Conservation (phyloP, 352 stramenopile genomes). For the Phytopythium montanum region DNA sequence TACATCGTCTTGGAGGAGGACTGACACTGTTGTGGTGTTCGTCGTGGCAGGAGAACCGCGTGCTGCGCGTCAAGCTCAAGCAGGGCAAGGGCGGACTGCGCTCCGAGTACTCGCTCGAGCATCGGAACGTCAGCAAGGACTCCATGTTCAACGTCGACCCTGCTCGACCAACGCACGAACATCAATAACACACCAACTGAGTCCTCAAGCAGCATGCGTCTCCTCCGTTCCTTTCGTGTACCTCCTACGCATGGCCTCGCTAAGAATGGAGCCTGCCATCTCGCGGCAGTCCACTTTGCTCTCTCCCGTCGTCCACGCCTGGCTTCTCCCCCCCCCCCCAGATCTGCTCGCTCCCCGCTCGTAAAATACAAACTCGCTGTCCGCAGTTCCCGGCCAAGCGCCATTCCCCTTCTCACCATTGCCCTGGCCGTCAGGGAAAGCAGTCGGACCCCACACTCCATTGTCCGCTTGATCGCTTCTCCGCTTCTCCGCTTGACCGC, state of each 20-base stretch:
- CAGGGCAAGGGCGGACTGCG: constrained; percentile 38
- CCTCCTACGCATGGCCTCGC: too few relatives aligned
- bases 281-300: too few relatives aligned
- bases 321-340: neutral
- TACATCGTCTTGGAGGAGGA: neutral
- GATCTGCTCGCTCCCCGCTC: neutral
- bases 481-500: too few relatives aligned
- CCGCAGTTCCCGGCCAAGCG: too few relatives aligned
- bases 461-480: too few relatives aligned
- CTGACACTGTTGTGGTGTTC: too few relatives aligned
- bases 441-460: too few relatives aligned
- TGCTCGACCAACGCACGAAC: neutral
- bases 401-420: neutral
- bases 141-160: constrained; percentile 58
- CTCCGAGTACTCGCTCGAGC: constrained; percentile 19
- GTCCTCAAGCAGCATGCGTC: neutral
- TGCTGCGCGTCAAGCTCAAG: constrained; percentile 25
- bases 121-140: constrained; percentile 45
- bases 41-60: constrained; percentile 31
- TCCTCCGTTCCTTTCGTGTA: too few relatives aligned
- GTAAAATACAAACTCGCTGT: constrained; percentile 2
- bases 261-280: too few relatives aligned
- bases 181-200: too few relatives aligned
- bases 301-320: neutral
- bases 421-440: too few relatives aligned